A percentile compares a stretch with the other conserved stretches of the same genome.
phyloP scores from a whole-genome alignment of 169 alveolate genomes.

The Cystoisospora suis region DNA sequence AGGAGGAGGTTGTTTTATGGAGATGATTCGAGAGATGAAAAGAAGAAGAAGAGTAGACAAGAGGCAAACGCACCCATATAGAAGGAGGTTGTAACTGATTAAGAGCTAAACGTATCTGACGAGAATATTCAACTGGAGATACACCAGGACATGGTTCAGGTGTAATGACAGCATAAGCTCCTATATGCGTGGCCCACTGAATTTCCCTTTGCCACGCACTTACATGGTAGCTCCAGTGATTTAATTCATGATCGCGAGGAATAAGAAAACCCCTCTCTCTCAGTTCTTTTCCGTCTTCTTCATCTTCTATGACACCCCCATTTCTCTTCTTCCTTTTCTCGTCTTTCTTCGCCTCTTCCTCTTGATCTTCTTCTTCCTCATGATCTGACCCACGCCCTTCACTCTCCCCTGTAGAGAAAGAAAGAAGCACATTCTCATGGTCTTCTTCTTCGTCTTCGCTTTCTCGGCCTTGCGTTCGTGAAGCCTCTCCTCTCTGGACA shows the following conservation, averaged over 20 bases:
- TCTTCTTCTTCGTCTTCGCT: not conserved
- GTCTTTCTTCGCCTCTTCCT: not conserved
- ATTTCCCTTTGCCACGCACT: slow-evolving; percentile 25
- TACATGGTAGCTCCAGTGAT: slow-evolving; percentile 14
- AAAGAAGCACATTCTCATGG: not conserved
- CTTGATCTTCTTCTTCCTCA: not conserved
- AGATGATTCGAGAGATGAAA: too few relatives aligned
- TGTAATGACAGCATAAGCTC: slow-evolving; percentile 18
- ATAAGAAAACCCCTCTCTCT: too few relatives aligned
- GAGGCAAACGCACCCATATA: slow-evolving; percentile 48
- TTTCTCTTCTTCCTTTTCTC: too few relatives aligned
- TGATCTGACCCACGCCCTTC: not conserved
- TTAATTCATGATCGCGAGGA: not conserved
- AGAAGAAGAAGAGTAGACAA: not conserved
- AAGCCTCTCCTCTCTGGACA: too few relatives aligned
- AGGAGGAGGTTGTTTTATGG: slow-evolving; percentile 29
- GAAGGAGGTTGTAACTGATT: slow-evolving; percentile 59
- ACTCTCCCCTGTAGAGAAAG: not conserved
- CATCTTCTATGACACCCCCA: too few relatives aligned
- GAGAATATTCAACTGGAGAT: not conserved
- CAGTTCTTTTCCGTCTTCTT: too few relatives aligned
- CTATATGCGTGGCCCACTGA: slow-evolving; percentile 37
- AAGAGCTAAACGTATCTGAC: not conserved
- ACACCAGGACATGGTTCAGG: not conserved
- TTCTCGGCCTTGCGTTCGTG: too few relatives aligned